Conservation (phyloP, 2,329 filamentous ascomycete species). For the Cryphonectria parasitica region DNA sequence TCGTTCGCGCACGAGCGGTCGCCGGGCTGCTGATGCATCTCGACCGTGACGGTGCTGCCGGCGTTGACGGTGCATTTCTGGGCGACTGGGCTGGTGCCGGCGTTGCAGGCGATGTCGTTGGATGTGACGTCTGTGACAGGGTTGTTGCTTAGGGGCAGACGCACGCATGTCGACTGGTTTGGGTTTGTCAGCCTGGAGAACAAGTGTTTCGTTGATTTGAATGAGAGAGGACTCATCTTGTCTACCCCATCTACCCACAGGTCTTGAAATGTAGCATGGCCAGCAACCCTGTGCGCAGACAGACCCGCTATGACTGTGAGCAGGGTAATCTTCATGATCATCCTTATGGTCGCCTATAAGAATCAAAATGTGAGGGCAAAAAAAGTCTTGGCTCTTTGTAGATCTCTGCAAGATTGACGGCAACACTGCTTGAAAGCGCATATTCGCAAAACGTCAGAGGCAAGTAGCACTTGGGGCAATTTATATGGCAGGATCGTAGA, state of each 20-base stretch:
- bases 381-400: constrained; percentile 13
- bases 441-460: too few relatives aligned
- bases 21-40: constrained; percentile 57
- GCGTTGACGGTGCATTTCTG: constrained; percentile 52
- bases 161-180: constrained; percentile 49
- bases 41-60: constrained; percentile 52
- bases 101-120: constrained; percentile 51
- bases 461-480: constrained; percentile 4
- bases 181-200: constrained; percentile 31
- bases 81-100: constrained; percentile 39
- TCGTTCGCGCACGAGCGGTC: constrained; percentile 49
- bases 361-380: not conserved
- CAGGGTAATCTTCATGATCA: constrained; percentile 43
- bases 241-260: constrained; percentile 52
- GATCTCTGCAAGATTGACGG: constrained; percentile 5
- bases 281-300: constrained; percentile 43
- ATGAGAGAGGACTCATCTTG: constrained; percentile 39
- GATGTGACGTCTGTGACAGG: constrained; percentile 52
- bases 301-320: constrained; percentile 39
- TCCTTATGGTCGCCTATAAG: not conserved
- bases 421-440: not conserved
- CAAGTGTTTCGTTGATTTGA: too few relatives aligned
- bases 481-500: not conserved
- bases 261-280: constrained; percentile 56
- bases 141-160: constrained; percentile 54